A percentile compares a stretch with the other conserved stretches of the same genome.
phyloP scores from a whole-genome alignment of 805 yeast genomes.

The fission yeast (Schizosaccharomyces pombe) region DNA sequence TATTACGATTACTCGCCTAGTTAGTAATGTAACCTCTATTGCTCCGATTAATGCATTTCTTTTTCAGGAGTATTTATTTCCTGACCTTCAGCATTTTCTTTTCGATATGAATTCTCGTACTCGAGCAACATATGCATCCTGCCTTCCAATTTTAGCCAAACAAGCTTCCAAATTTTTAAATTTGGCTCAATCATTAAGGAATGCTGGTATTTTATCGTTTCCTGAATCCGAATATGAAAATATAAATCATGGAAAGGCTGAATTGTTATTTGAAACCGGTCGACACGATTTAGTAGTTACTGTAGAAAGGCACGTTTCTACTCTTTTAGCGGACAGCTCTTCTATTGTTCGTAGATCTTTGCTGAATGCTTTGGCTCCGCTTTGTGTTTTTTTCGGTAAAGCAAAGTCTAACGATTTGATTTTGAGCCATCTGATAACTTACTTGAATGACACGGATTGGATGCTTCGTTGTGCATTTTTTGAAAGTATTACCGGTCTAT shows the following conservation, averaged over 20 bases:
- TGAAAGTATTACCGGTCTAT: conserved; percentile 43
- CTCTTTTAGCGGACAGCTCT: conserved; percentile 45
- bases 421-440: conserved; percentile 74
- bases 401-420: conserved; percentile 75
- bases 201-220: conserved; percentile 1
- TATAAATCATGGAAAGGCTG: conserved; percentile 12
- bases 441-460: conserved; percentile 55
- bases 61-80: conserved; percentile 64
- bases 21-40: conserved; percentile 37
- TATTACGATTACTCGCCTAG: conserved; percentile 39
- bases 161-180: conserved; percentile 41
- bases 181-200: conserved; percentile 20
- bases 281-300: conserved; percentile 16
- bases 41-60: conserved; percentile 54
- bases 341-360: conserved; percentile 46
- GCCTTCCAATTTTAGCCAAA: conserved; percentile 49
- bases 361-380: conserved; percentile 43
- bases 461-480: conserved; percentile 49
- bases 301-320: conserved; percentile 42
- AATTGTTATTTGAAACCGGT: conserved; percentile 14
- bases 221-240: neutral
- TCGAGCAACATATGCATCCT: conserved; percentile 44
- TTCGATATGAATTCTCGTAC: conserved; percentile 24
- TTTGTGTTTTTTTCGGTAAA: conserved; percentile 64
- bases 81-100: conserved; percentile 31